These are phyloP conservation scores for Cystobasidium sp. DNA, from an alignment of 1,284 basidiomycete species.

Conservation along the genomic window DNA sequence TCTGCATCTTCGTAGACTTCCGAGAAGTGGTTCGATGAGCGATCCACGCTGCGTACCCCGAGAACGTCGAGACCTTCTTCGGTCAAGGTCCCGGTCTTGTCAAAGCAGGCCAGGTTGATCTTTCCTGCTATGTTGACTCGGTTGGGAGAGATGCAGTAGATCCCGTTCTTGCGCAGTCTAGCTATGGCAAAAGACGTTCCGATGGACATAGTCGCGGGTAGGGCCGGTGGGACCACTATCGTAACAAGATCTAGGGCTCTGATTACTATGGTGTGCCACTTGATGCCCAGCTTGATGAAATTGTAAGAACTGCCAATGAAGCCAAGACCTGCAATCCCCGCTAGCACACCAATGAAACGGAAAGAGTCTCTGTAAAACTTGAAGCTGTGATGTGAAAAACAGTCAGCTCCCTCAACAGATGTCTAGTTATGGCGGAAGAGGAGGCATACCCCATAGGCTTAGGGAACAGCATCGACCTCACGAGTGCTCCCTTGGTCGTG, in stretches of 20 bases:
- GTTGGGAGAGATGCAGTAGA: slow-evolving; percentile 97
- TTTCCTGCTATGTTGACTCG: slow-evolving; percentile 96
- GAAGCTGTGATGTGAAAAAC: slow-evolving; percentile 46
- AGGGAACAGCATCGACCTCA: slow-evolving; percentile 97
- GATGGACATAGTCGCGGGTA: slow-evolving; percentile 96
- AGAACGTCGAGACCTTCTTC: slow-evolving; percentile 98
- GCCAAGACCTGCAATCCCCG: slow-evolving; percentile 64
- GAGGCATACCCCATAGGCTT: slow-evolving; percentile 78
- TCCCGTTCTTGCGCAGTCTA: slow-evolving; percentile 82
- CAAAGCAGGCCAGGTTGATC: slow-evolving; percentile 97
- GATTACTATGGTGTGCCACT: slow-evolving; percentile 57
- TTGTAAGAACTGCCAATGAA: slow-evolving; percentile 71
- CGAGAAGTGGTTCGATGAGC: slow-evolving; percentile 74
- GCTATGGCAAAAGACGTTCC: slow-evolving; percentile 95
- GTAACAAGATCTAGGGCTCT: slow-evolving; percentile 97
- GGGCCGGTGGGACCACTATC: slow-evolving; percentile 94
- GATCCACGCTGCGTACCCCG: slow-evolving; percentile 81
- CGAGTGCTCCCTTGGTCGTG: slow-evolving; percentile 94
- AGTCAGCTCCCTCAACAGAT: slow-evolving; percentile 56
- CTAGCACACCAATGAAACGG: slow-evolving; percentile 90
- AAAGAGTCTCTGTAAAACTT: slow-evolving; percentile 73
- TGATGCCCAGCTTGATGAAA: slow-evolving; percentile 79
- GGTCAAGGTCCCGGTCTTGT: slow-evolving; percentile 98
- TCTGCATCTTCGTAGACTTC: slow-evolving; percentile 86
- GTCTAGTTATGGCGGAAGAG: slow-evolving; percentile 63